These are phyloP conservation scores for Dispira parvispora DNA, from an alignment of 192 early-diverging fungal genomes.

Conservation along the genomic window DNA sequence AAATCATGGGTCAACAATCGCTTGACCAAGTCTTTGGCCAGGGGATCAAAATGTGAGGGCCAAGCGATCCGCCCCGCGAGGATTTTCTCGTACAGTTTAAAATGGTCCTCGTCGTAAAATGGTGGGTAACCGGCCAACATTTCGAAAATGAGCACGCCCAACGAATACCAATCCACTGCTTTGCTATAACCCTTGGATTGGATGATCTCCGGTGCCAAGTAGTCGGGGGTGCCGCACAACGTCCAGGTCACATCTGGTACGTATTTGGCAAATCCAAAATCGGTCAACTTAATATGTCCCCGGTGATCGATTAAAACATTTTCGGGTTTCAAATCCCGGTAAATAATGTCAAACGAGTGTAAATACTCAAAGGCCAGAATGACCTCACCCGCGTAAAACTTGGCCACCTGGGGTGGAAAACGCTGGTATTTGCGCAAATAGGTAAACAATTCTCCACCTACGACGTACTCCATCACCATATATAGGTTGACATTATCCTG, in stretches of 20 bases:
- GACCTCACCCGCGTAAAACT: slow-evolving; percentile 92
- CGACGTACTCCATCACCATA: slow-evolving; percentile 92
- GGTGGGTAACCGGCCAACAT: slow-evolving; percentile 97
- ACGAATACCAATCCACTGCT: slow-evolving; percentile 97
- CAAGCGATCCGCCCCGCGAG: slow-evolving; percentile 77
- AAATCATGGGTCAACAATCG: slow-evolving; percentile 80
- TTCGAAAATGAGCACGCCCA: slow-evolving; percentile 94
- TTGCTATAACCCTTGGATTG: slow-evolving; percentile 93
- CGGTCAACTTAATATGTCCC: slow-evolving; percentile 93
- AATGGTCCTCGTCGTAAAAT: slow-evolving; percentile 94
- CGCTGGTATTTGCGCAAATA: slow-evolving; percentile 79
- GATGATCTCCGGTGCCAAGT: slow-evolving; percentile 95
- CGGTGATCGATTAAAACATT: slow-evolving; percentile 63
- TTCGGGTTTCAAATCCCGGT: slow-evolving; percentile 94
- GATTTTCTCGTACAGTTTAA: slow-evolving; percentile 98
- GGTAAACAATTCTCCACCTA: slow-evolving; percentile 92
- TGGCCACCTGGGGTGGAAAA: slow-evolving; percentile 87
- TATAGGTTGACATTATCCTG: slow-evolving; percentile 88
- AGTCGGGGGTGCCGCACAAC: slow-evolving; percentile 96
- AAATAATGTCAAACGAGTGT: slow-evolving; percentile 86
- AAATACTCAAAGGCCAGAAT: slow-evolving; percentile 86
- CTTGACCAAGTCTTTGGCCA: slow-evolving; percentile 80
- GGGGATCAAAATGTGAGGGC: slow-evolving; percentile 67
- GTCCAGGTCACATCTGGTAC: slow-evolving; percentile 88
- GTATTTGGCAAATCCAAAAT: slow-evolving; percentile 96